Base-by-base conservation (phyloP, 2,329 filamentous ascomycete genomes). In the Alternaria dauci region DNA sequence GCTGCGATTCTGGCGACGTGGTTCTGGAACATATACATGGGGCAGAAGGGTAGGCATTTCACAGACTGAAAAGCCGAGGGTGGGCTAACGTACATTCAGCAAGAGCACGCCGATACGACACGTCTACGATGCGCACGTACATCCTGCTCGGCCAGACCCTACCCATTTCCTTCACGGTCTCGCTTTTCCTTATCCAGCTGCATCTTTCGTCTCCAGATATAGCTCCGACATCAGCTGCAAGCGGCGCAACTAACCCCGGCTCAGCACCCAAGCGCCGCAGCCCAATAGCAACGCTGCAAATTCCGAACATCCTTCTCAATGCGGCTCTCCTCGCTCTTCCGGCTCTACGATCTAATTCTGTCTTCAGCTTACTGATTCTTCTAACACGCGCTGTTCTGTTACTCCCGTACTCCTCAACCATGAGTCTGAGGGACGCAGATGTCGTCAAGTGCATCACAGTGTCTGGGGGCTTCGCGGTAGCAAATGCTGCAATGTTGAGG, bases 11-110 rank as follows among this genome's bases (percentile, higher is more conserved):
- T 74, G 3, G 70, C 46, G 18, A 76, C 69, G 0, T 76, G 72
- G 71, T 69, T 67, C 9, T 77, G 75, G 75, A 69, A 69, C 12
- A 55, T 77, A 1, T 75, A 70, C 66, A 68, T 76, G 36, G 69
- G 57, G 2, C 48, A 53, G 5, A 74, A 74, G 68, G 71, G 73
- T 74, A 56, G 16, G 26, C 1, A 23, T 5, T 8, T 7, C 16
- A 7, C 8, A 18, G n/a, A 2, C 3, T 11, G 23, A 23, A 4
- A 23, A 23, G 20, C 20, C 20, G 20, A 23, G 23, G 8, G 5
- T 23, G 6, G 8, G 11, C 59, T 66, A 39, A 70, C 26, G 5
- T 3, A 20, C 3, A 11, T n/a, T 1, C 25, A 74, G 72, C 64
- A 9, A 63, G 65, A 25, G 39, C 66, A 43, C 60, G 58, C 20